phyloP scores from a whole-genome alignment of 352 stramenopile species.

The Globisporangium nagaii region DNA sequence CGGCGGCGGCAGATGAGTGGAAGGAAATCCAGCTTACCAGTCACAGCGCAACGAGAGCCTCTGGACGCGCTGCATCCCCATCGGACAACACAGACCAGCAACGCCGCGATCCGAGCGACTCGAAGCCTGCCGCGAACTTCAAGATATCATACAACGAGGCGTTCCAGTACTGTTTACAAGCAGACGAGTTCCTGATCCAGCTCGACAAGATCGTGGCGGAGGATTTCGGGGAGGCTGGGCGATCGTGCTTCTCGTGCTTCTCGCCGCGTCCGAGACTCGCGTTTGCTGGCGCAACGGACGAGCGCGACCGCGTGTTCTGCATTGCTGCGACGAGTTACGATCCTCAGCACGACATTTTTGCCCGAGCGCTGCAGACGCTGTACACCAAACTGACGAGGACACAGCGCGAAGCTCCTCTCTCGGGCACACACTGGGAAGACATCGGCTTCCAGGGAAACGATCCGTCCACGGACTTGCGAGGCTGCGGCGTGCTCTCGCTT shows the following conservation, averaged over 20 bases:
- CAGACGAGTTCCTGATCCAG: constrained; percentile 30
- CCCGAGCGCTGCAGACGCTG: constrained; percentile 59
- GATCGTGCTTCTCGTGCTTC: constrained; percentile 60
- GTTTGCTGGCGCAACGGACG: constrained; percentile 45
- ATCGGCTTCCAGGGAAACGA: constrained; percentile 89
- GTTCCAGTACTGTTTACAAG: constrained; percentile 32
- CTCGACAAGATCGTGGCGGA: constrained; percentile 52
- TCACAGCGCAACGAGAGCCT: background rate
- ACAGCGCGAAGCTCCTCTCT: constrained; percentile 32
- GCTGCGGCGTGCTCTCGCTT: constrained; percentile 79
- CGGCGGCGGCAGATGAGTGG: constrained; percentile 34
- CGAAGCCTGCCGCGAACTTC: background rate
- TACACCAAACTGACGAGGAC: constrained; percentile 42
- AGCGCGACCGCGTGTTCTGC: constrained; percentile 75
- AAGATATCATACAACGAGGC: constrained; percentile 44
- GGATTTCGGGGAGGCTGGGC: constrained; percentile 23
- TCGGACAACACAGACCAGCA: background rate
- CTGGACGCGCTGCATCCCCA: background rate
- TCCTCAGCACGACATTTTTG: constrained; percentile 34
- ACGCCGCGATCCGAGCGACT: background rate
- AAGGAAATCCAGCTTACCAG: constrained; percentile 42
- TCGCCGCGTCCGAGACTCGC: constrained; percentile 36
- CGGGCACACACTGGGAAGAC: constrained; percentile 77
- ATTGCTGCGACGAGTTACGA: constrained; percentile 53
- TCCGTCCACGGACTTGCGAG: constrained; percentile 83